Percentiles rank a stretch among this genome's conserved stretches.
Evolutionary conservation across 2,329 filamentous ascomycete species (phyloP).

Genomic region (Microdochium paspali): DNA sequence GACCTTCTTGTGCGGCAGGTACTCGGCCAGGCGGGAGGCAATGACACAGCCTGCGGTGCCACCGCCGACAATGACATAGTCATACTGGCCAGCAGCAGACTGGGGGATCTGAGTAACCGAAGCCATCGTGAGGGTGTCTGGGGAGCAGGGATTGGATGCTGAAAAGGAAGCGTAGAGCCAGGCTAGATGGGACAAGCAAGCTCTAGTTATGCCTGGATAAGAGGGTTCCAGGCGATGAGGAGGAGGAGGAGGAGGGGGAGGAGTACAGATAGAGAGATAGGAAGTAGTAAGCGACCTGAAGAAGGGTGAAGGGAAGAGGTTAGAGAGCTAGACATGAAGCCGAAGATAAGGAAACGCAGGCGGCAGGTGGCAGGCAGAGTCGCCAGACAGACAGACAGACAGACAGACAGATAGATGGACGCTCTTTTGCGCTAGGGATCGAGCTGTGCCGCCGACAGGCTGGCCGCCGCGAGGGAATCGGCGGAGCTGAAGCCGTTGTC

Average conservation of each 20-base stretch:
- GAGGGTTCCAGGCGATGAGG: no score
- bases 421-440: no score
- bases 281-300: neutral
- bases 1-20: constrained; percentile 72
- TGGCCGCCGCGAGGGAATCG: no score
- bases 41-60: constrained; percentile 83
- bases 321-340: neutral
- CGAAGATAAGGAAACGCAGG: neutral
- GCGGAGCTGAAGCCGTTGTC: no score
- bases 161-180: no score
- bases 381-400: no score
- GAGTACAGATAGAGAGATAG: neutral
- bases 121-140: constrained; percentile 10
- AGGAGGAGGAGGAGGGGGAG: no score
- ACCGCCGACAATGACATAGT: constrained; percentile 80
- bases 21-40: constrained; percentile 69
- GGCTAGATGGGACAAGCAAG: no score
- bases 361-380: no score
- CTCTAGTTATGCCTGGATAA: no score
- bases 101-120: constrained; percentile 60
- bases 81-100: constrained; percentile 58
- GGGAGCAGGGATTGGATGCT: neutral
- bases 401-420: no score
- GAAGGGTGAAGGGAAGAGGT: neutral
- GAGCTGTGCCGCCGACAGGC: no score